Evolutionary conservation across 495 filamentous ascomycete species (phyloP), one percentile per base, ranked within the genome.

Genomic region (Tuber umbilicatum): DNA sequence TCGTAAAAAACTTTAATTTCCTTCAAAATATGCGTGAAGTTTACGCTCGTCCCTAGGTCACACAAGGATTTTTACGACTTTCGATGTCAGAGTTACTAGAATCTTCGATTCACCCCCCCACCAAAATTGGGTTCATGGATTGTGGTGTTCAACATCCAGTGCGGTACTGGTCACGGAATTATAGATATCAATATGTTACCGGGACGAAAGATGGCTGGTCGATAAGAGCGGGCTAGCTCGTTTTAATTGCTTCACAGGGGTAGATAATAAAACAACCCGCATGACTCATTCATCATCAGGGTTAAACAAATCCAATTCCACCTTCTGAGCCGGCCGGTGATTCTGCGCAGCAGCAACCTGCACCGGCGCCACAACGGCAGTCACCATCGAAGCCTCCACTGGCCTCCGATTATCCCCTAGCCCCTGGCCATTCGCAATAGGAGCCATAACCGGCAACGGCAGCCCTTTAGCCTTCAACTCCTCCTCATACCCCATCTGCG

Each of bases 401-500:
- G 55, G 55, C 14, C 55, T 27, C 14, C 27, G 55, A 31, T 64
- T 64, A 64, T 64, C 55, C 55, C 27, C 55, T 17, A 35, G 27
- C 27, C 27, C 27, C 84, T 72, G 77, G 75, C 73, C 84, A 80
- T 81, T 86, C 84, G 38, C 81, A 75, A 78, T 87, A 87, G 72
- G 83, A 85, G 68, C 84, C 81, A 70, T 75, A 77, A 69, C 85
- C 83, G 75, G 84, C 78, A 77, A 84, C 83, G 71, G 84, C 83
- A 60, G 82, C 82, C 82, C 83, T 73, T 84, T 83, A 14, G 80
- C 80, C 73, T 81, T 83, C 69, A 85, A 86, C 75, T 86, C 86
- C 70, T 83, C 85, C 76, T 86, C 86, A 38, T 85, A 87, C 74
- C 87, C 88, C 83, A 88, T 88, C 17, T 84, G 85, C 68, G 83